Percentiles rank a stretch among this genome's conserved stretches.
phyloP scores from a whole-genome alignment of 2,329 filamentous ascomycete genomes.

The Cladosporium sp. region DNA sequence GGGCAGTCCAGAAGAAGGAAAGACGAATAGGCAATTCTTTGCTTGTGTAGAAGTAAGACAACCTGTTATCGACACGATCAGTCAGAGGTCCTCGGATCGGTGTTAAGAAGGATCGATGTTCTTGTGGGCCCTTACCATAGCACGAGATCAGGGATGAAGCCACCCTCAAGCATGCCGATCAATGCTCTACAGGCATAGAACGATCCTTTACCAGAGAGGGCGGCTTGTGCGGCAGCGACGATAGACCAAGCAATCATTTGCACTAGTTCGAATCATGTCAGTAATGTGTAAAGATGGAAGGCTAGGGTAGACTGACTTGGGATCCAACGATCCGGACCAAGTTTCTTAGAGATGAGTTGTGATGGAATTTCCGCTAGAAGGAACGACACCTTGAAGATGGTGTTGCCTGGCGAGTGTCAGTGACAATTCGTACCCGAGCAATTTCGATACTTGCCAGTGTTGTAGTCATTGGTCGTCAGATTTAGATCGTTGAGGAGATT shows the following conservation, averaged over 20 bases:
- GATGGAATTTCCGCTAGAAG: slow-evolving; percentile 46
- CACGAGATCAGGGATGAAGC: slow-evolving; percentile 33
- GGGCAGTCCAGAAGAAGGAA: slow-evolving; percentile 39
- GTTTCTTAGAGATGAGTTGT: slow-evolving; percentile 48
- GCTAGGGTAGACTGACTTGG: slow-evolving; percentile 19
- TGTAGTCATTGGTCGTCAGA: slow-evolving; percentile 45
- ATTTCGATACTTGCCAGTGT: slow-evolving; percentile 29
- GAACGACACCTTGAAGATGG: slow-evolving; percentile 45
- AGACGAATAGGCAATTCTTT: slow-evolving; percentile 40
- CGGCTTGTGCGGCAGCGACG: slow-evolving; percentile 35
- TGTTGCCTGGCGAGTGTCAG: slow-evolving; percentile 16
- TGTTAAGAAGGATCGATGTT: not conserved
- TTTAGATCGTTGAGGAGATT: slow-evolving; percentile 34
- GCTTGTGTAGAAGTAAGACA: slow-evolving; percentile 41
- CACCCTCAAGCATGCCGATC: slow-evolving; percentile 23
- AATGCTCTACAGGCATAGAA: slow-evolving; percentile 22
- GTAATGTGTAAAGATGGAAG: too few species aligned
- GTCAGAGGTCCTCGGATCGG: not conserved
- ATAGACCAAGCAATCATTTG: slow-evolving; percentile 35
- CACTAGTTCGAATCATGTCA: not conserved
- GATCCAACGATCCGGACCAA: slow-evolving; percentile 45
- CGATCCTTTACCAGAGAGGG: slow-evolving; percentile 29
- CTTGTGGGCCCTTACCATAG: slow-evolving; percentile 27
- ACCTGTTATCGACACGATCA: slow-evolving; percentile 1
- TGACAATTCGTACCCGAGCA: not conserved